A percentile compares a stretch with the other conserved stretches of the same genome.
These are phyloP conservation scores for Metschnikowia noctiluminum DNA, from an alignment of 805 yeast species.

Conservation along the genomic window DNA sequence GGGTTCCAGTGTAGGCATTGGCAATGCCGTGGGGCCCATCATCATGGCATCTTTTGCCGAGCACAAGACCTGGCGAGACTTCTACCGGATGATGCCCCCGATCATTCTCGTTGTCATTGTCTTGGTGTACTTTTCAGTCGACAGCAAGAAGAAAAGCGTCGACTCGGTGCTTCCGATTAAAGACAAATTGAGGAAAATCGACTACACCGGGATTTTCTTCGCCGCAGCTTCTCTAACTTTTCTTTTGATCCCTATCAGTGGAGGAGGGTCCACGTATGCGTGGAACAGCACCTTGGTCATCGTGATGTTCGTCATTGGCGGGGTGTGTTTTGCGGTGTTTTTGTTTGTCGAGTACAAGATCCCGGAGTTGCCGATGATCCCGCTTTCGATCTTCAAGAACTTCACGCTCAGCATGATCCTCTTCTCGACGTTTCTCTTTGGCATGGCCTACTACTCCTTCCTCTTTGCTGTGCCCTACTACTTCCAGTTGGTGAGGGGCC, in stretches of 20 bases:
- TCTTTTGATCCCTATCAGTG: conserved; percentile 53
- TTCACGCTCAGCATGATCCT: conserved; percentile 31
- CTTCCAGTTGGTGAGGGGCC: conserved; percentile 44
- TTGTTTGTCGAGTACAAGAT: conserved; percentile 48
- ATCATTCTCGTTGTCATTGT: conserved; percentile 30
- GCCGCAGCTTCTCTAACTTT: conserved; percentile 48
- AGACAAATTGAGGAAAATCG: conserved; percentile 45
- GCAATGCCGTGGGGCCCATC: conserved; percentile 56
- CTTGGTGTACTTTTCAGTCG: conserved; percentile 34
- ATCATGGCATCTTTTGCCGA: conserved; percentile 49
- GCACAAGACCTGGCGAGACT: conserved; percentile 49
- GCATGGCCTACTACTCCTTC: conserved; percentile 46
- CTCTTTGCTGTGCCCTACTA: conserved; percentile 48
- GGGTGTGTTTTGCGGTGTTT: conserved; percentile 37
- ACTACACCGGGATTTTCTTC: conserved; percentile 49
- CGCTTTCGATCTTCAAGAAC: conserved; percentile 41
- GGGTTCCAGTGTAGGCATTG: conserved; percentile 49
- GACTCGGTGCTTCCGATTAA: conserved; percentile 26
- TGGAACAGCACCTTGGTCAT: conserved; percentile 49
- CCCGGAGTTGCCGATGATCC: conserved; percentile 53
- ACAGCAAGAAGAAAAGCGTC: conserved; percentile 24
- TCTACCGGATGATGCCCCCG: conserved; percentile 49
- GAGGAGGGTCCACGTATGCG: conserved; percentile 56
- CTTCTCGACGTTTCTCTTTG: conserved; percentile 42
- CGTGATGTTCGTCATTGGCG: conserved; percentile 33